Evolutionary conservation across 2,329 filamentous ascomycete species (phyloP), one percentile per base, ranked within the genome.

Genomic region (Trichoderma breve): DNA sequence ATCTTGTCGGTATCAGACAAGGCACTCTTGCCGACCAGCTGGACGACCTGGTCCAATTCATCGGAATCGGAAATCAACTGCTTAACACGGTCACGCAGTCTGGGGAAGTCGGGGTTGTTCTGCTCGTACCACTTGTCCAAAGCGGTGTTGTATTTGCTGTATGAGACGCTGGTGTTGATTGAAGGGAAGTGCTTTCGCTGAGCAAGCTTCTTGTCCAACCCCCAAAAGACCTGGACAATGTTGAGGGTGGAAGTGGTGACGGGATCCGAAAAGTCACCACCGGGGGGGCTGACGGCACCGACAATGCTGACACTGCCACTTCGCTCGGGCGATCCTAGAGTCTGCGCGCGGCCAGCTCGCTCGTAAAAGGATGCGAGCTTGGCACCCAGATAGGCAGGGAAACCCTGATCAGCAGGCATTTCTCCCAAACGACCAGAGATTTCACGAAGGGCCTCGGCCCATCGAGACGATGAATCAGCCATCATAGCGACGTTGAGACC

Each of bases 161-260:
- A 99, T 76, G 94, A 97, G 76, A 93, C 86, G 24, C 90, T 90
- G 9, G 96, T 98, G 87, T 99, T 99, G 86, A 99, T 95, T 36
- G 95, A 98, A 6, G 96, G 96, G 88, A 99, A 99, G 84, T 99
- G 96, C 86, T 99, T 99, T 79, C 96, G 92, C 85, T 98, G 96
- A 26, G 96, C 96, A 73, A 99, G 91, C 87, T 98, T 98, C 92
- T 99, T 98, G 88, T 99, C 96, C 65, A 98, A 89, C 88, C 96
- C 96, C 96, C 96, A 99, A 87, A 99, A 99, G 77, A 99, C 96
- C 83, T 99, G 96, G 79, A 99, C 96, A 80, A 99, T 99, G 89
- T 93, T 90, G 62, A 99, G 91, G 24, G 96, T 99, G 76, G 93
- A 92, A 73, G 90, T 93, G 15, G 96, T 99, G 79, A 99, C 96